Evolutionary conservation across 139 green algal species (phyloP).

Genomic region (Asterochloris sp.): DNA sequence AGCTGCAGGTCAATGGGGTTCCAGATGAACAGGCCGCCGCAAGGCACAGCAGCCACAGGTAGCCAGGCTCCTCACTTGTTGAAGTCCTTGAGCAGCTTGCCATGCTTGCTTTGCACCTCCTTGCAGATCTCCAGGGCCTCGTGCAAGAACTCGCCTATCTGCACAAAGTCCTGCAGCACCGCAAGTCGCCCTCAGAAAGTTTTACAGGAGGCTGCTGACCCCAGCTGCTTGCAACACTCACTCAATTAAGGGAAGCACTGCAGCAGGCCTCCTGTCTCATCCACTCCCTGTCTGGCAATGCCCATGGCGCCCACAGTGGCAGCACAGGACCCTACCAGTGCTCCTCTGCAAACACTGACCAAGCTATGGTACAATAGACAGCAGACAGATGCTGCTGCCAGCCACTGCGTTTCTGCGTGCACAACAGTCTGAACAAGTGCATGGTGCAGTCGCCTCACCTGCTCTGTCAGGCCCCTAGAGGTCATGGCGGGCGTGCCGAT

Average conservation of each 20-base stretch:
- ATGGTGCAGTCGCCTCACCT: background rate
- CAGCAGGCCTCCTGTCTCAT: no score
- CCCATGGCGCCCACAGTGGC: no score
- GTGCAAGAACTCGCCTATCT: conserved; percentile 73
- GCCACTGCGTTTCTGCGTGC: background rate
- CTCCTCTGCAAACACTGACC: no score
- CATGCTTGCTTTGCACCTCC: conserved; percentile 69
- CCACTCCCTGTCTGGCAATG: no score
- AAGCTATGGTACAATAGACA: no score
- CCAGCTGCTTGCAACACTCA: no score
- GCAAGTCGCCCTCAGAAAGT: conserved; percentile 18
- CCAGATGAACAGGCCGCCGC: background rate
- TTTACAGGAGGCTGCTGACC: background rate
- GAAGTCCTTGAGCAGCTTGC: conserved; percentile 87
- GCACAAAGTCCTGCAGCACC: conserved; percentile 65
- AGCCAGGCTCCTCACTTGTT: conserved; percentile 5
- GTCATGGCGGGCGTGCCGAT: conserved; percentile 88
- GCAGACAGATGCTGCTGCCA: no score
- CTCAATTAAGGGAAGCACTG: no score
- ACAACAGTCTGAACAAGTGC: background rate
- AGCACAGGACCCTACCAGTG: no score
- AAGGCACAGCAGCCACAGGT: background rate
- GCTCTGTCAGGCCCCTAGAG: conserved; percentile 28
- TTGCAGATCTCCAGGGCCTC: conserved; percentile 62
- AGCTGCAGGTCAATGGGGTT: no score